Evolutionary conservation across 257 asterid genomes (phyloP).

Genomic region (Scutellaria minor): DNA sequence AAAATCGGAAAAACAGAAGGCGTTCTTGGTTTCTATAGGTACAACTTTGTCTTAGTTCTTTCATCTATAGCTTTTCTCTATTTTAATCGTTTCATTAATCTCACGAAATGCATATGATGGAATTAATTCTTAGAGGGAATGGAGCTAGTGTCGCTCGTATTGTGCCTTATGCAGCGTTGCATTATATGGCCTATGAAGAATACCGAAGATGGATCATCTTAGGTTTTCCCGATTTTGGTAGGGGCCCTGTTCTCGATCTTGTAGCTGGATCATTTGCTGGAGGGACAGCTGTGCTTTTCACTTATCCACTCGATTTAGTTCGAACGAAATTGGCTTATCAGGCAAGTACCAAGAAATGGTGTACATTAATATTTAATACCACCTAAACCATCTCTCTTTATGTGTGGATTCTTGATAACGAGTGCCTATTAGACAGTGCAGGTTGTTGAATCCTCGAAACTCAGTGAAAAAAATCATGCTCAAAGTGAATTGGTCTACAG

Average conservation of each 20-base stretch:
- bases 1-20: slow-evolving; percentile 93
- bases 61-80: not conserved
- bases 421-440: slow-evolving; percentile 41
- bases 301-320: slow-evolving; percentile 96
- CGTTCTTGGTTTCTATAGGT: slow-evolving; percentile 84
- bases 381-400: not conserved
- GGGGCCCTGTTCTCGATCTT: slow-evolving; percentile 95
- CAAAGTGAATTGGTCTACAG: slow-evolving; percentile 57
- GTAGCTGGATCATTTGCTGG: slow-evolving; percentile 95
- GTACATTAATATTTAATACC: no score
- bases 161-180: slow-evolving; percentile 97
- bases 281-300: slow-evolving; percentile 92
- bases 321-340: slow-evolving; percentile 93
- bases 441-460: slow-evolving; percentile 69
- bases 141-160: slow-evolving; percentile 97
- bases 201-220: slow-evolving; percentile 84
- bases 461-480: slow-evolving; percentile 44
- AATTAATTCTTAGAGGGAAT: slow-evolving; percentile 67
- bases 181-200: slow-evolving; percentile 92
- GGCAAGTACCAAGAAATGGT: slow-evolving; percentile 51
- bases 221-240: slow-evolving; percentile 61
- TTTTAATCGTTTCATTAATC: not conserved
- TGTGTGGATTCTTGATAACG: slow-evolving; percentile 6
- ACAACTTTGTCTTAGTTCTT: slow-evolving; percentile 17
- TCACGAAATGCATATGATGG: slow-evolving; percentile 5